Percentiles rank a stretch among this genome's conserved stretches.
Evolutionary conservation across 1,284 basidiomycete species (phyloP).

Genomic region (Ceraceosorus guamensis): DNA sequence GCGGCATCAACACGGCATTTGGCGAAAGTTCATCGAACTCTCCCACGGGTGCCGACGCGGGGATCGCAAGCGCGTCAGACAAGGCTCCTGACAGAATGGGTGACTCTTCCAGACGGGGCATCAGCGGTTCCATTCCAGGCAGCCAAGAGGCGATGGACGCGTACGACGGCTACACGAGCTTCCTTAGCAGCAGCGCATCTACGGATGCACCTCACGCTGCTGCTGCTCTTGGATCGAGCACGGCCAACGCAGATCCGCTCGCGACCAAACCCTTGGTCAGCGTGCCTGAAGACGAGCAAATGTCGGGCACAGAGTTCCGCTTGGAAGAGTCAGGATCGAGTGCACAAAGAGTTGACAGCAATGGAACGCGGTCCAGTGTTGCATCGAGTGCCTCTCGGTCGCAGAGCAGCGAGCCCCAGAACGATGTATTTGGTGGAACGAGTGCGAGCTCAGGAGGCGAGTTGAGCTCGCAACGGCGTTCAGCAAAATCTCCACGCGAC

Average conservation of each 20-base stretch:
- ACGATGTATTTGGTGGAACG: not conserved
- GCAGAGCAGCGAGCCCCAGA: not conserved
- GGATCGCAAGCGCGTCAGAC: too few relatives aligned
- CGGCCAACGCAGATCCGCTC: not conserved
- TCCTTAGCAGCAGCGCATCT: constrained; percentile 27
- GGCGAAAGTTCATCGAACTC: too few relatives aligned
- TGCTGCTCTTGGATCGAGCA: not conserved
- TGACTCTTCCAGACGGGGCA: not conserved
- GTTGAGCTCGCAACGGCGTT: constrained; percentile 14
- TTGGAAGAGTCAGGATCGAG: too few relatives aligned
- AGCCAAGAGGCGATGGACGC: constrained; percentile 33
- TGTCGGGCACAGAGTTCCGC: constrained; percentile 12
- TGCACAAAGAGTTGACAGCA: too few relatives aligned
- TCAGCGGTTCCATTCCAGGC: constrained; percentile 20
- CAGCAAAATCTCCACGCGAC: constrained; percentile 9
- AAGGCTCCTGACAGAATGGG: too few relatives aligned
- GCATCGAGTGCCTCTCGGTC: too few relatives aligned
- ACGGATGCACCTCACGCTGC: constrained; percentile 27
- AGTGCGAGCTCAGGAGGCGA: constrained; percentile 9
- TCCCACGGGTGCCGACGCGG: too few relatives aligned
- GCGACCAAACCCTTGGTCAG: constrained; percentile 15
- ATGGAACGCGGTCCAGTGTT: too few relatives aligned
- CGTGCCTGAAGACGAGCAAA: constrained; percentile 31
- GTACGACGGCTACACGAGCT: constrained; percentile 17
- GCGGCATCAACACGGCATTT: too few relatives aligned